A percentile compares a stretch with the other conserved stretches of the same genome.
These are phyloP conservation scores for Phytophthora hibernalis DNA, from an alignment of 352 stramenopile species.

Conservation along the genomic window DNA sequence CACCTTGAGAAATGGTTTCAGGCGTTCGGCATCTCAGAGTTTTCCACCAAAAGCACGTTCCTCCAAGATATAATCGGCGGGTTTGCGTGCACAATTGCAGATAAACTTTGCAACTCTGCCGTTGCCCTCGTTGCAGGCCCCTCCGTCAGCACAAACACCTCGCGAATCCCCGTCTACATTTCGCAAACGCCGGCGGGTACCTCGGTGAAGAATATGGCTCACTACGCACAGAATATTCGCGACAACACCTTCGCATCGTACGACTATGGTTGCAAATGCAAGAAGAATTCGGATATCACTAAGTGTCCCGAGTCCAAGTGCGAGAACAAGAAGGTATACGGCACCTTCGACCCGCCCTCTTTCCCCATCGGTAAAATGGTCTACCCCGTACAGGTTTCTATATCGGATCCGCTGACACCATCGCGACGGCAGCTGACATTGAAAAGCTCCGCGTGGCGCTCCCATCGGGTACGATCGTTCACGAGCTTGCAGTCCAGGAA, in stretches of 20 bases:
- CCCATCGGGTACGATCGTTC: constrained; percentile 46
- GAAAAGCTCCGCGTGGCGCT: constrained; percentile 42
- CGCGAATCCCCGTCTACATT: constrained; percentile 58
- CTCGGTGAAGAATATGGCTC: constrained; percentile 63
- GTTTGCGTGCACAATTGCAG: constrained; percentile 43
- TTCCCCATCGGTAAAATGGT: constrained; percentile 32
- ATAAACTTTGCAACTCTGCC: constrained; percentile 41
- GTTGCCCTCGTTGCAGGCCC: constrained; percentile 46
- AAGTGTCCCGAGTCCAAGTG: constrained; percentile 42
- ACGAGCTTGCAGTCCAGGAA: constrained; percentile 43
- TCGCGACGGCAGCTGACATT: constrained; percentile 48
- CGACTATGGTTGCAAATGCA: constrained; percentile 60
- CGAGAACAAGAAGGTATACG: constrained; percentile 56
- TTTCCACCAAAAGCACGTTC: constrained; percentile 38
- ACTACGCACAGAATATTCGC: constrained; percentile 60
- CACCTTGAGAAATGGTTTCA: constrained; percentile 48
- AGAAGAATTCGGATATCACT: constrained; percentile 23
- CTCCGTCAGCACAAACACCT: constrained; percentile 53
- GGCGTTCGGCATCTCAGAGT: constrained; percentile 47
- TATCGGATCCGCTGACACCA: constrained; percentile 45
- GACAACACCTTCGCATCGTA: constrained; percentile 53
- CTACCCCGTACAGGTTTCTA: constrained; percentile 54
- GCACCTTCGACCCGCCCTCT: constrained; percentile 44
- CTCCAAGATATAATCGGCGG: constrained; percentile 43
- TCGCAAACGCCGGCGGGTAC: constrained; percentile 58